Percentiles rank a stretch among this genome's conserved stretches.
Evolutionary conservation across 805 yeast species (phyloP).

Genomic region (Yamadazyma insecticola): DNA sequence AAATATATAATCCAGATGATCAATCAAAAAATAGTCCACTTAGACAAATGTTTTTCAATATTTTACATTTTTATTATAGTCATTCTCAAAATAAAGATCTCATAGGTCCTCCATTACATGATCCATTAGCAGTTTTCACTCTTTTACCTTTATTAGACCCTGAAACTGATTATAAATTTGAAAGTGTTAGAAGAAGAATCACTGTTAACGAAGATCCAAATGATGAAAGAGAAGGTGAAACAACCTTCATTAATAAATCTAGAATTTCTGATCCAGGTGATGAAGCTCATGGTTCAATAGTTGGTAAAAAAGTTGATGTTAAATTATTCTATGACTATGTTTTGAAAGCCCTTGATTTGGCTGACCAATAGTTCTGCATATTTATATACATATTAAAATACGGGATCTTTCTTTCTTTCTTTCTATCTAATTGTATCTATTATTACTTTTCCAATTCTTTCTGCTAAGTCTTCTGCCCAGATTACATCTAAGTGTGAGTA

Average conservation of each 20-base stretch:
- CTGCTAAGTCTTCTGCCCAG: slow-evolving; percentile 81
- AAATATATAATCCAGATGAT: slow-evolving; percentile 19
- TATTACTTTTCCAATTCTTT: slow-evolving; percentile 60
- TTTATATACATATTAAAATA: too few relatives aligned
- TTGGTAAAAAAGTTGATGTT: slow-evolving; percentile 13
- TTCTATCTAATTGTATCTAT: too few relatives aligned
- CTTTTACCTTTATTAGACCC: slow-evolving; percentile 41
- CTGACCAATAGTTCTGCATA: too few relatives aligned
- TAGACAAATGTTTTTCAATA: slow-evolving; percentile 29
- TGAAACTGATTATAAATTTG: slow-evolving; percentile 15
- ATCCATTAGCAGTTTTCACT: slow-evolving; percentile 66
- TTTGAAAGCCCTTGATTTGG: slow-evolving; percentile 13
- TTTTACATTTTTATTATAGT: slow-evolving; percentile 18
- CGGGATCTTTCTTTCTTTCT: too few relatives aligned
- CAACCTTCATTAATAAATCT: slow-evolving; percentile 8
- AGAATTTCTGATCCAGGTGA: slow-evolving; percentile 8
- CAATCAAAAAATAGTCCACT: slow-evolving; percentile 28
- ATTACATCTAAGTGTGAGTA: slow-evolving; percentile 89
- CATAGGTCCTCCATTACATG: slow-evolving; percentile 74
- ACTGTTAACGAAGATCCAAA: slow-evolving; percentile 17
- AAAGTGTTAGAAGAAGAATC: slow-evolving; percentile 21
- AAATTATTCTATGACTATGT: slow-evolving; percentile 14
- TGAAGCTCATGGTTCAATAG: slow-evolving; percentile 14
- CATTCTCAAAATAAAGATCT: slow-evolving; percentile 9
- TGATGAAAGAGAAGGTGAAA: slow-evolving; percentile 31